Evolutionary conservation across 352 stramenopile species (phyloP).

Genomic region (Elongisporangium undulatum): DNA sequence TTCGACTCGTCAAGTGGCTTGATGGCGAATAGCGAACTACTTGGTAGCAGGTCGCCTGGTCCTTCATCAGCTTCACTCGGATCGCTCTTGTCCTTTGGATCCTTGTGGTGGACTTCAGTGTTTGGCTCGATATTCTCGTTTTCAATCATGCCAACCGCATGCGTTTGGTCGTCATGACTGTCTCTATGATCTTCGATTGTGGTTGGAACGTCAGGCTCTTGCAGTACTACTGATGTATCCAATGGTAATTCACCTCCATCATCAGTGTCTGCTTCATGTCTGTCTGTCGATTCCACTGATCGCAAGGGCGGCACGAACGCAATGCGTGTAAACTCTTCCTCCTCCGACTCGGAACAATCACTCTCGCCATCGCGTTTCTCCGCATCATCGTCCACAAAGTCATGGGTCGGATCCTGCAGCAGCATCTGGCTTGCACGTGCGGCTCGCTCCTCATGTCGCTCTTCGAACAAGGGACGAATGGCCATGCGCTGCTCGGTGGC

Average conservation of each 20-base stretch:
- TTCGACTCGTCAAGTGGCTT: background rate
- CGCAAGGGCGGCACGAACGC: background rate
- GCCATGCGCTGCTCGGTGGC: slow-evolving; percentile 46
- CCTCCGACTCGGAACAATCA: background rate
- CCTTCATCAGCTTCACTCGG: background rate
- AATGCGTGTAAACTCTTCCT: slow-evolving; percentile 1
- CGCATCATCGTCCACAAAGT: background rate
- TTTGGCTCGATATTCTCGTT: background rate
- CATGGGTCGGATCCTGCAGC: background rate
- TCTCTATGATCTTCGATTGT: background rate
- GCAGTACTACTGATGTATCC: background rate
- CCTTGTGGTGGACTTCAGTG: background rate
- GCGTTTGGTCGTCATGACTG: background rate
- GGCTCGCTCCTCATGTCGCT: slow-evolving; percentile 25
- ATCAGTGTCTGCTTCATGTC: background rate
- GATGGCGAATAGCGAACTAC: background rate
- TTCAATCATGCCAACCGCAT: no score
- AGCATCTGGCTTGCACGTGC: background rate
- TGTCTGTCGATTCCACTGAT: background rate
- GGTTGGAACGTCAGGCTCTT: no score
- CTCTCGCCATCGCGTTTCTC: background rate
- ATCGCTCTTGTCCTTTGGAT: background rate
- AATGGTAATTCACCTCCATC: background rate
- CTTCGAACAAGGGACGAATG: slow-evolving; percentile 70
- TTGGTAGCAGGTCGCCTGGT: background rate